Percentiles rank a stretch among this genome's conserved stretches.
phyloP scores from a whole-genome alignment of 1,139 yeast genomes.

The Taiozyma sp. region DNA sequence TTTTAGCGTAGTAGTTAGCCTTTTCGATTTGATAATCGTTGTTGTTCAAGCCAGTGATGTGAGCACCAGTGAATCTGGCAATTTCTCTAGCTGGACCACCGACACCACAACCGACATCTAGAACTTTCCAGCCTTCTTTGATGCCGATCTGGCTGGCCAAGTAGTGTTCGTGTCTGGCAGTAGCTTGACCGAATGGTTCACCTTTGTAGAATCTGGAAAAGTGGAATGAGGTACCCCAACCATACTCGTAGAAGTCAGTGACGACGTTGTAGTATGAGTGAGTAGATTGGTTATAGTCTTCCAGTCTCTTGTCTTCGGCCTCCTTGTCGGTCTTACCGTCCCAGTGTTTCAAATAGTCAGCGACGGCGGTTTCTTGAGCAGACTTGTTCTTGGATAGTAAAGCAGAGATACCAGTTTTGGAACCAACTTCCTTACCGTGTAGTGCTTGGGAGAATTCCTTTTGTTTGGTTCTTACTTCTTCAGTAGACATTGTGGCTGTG shows the following conservation, averaged over 20 bases:
- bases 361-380: constrained; percentile 80
- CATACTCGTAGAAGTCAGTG: constrained; percentile 95
- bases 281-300: constrained; percentile 84
- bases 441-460: constrained; percentile 72
- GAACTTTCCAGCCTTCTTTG: constrained; percentile 73
- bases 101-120: constrained; percentile 99
- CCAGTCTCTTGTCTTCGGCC: constrained; percentile 65
- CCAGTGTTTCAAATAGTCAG: constrained; percentile 95
- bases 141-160: constrained; percentile 84
- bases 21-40: constrained; percentile 96
- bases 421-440: constrained; percentile 69
- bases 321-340: constrained; percentile 80
- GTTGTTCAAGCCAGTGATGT: constrained; percentile 87
- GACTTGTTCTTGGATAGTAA: constrained; percentile 67
- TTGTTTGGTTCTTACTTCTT: constrained; percentile 34
- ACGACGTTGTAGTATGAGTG: constrained; percentile 96
- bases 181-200: constrained; percentile 90
- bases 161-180: constrained; percentile 97
- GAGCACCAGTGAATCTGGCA: constrained; percentile 82
- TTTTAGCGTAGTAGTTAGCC: constrained; percentile 76
- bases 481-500: constrained; percentile 11
- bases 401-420: constrained; percentile 70
- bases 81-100: constrained; percentile 99
- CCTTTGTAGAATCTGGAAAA: constrained; percentile 91
- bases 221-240: constrained; percentile 99